Base-by-base conservation (phyloP, 805 yeast genomes). In the Ogataea philodendri region DNA sequence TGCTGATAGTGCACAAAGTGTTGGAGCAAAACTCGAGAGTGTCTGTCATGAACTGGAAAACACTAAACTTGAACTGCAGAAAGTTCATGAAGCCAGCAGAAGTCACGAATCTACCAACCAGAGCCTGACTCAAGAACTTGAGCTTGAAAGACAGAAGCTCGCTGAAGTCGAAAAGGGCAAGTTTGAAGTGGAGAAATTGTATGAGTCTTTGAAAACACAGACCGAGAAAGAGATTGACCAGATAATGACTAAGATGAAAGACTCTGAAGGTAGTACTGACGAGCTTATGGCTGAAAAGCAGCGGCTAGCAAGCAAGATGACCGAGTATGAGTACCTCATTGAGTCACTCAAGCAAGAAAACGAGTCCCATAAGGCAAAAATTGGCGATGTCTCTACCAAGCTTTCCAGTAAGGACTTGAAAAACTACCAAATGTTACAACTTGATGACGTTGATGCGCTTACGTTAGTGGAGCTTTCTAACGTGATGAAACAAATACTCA, bases 381-480 rank as follows among this genome's bases (percentile, higher is more conserved):
- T 31, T 4, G 51, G 51, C 1, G 34, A 37, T 11, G 13, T 14
- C n/a, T 7, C 29, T 5, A 32, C 17, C 14, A 5, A 13, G 22
- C 23, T 43, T 15, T 41, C 27, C 7, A 10, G 28, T n/a, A 20
- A 25, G 5, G 19, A 23, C 11, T 19, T 44, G 21, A 19, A 27
- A 9, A 42, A 41, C 23, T 42, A 42, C 25, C 22, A 41, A 10
- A 14, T 32, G 3, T 33, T 46, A 5, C 30, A 33, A 6, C 31
- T 46, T 15, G 37, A 35, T 6, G 29, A 28, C 8, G 26, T 46
- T 9, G 46, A 46, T 21, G 10, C 34, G 2, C 15, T 39, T 14
- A 35, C 45, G 5, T 37, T 21, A 22, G 40, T 41, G 16, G 48
- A 46, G 10, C 32, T 46, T 9, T 39, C 48, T 3, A 46, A 46